These are phyloP conservation scores for Trypanosoma theileri DNA, from an alignment of 208 protist genomes.

Conservation along the genomic window DNA sequence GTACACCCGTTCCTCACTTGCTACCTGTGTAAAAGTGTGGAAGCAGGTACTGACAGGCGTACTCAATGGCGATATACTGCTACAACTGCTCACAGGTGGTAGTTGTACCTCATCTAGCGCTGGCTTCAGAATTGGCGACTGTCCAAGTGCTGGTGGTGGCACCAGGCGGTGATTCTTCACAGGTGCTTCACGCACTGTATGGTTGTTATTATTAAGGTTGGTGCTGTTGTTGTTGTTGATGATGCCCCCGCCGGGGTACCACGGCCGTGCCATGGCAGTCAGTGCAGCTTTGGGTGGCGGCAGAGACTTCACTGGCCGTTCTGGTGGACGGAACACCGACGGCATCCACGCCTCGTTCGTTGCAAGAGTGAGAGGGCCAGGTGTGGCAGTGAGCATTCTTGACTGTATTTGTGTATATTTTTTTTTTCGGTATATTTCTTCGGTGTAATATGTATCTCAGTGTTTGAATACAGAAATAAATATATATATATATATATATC, in stretches of 20 bases:
- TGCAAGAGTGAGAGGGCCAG: constrained; percentile 44
- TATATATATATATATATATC: no score
- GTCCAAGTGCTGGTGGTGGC: constrained; percentile 60
- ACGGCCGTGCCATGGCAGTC: constrained; percentile 54
- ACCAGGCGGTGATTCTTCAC: constrained; percentile 35
- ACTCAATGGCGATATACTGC: constrained; percentile 56
- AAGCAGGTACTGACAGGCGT: constrained; percentile 52
- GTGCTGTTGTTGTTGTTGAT: not conserved
- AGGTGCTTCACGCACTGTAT: constrained; percentile 18
- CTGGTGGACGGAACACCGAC: constrained; percentile 71
- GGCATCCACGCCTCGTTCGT: constrained; percentile 55
- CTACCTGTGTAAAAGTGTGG: constrained; percentile 63
- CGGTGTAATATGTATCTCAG: constrained; percentile 5
- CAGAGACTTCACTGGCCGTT: constrained; percentile 33
- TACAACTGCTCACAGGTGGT: constrained; percentile 29
- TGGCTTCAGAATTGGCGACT: constrained; percentile 32
- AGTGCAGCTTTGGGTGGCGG: constrained; percentile 47
- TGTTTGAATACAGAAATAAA: not conserved
- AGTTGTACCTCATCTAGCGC: constrained; percentile 22
- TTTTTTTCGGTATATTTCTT: constrained; percentile 16
- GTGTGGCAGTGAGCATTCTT: constrained; percentile 40
- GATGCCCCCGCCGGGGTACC: constrained; percentile 32
- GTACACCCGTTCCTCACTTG: constrained; percentile 52
- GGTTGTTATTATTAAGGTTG: constrained; percentile 5
- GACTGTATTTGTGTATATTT: not conserved